These are phyloP conservation scores for Flaveria trinervia DNA, from an alignment of 129 eudicot genomes.

Conservation along the genomic window DNA sequence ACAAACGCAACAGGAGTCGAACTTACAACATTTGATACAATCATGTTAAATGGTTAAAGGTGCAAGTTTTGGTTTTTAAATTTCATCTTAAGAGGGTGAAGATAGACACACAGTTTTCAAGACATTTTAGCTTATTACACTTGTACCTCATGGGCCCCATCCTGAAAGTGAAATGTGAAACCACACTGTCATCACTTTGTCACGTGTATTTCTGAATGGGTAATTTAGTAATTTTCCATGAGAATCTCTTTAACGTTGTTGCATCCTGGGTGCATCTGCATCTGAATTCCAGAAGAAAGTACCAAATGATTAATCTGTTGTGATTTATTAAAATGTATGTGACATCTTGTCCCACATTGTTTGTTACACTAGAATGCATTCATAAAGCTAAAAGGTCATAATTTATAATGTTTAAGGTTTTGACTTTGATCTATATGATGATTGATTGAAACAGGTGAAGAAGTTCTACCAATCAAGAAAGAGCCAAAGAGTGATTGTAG, in stretches of 20 bases:
- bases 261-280: neutral
- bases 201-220: conserved; percentile 27
- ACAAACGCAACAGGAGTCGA: too few relatives aligned
- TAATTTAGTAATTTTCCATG: conserved; percentile 1
- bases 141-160: conserved; percentile 32
- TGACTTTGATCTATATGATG: conserved; percentile 13
- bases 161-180: conserved; percentile 39
- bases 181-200: conserved; percentile 15
- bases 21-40: too few relatives aligned
- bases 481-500: conserved; percentile 47
- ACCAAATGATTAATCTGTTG: neutral
- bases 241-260: neutral
- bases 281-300: neutral
- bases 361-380: neutral
- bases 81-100: neutral
- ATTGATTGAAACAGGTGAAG: conserved; percentile 50
- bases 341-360: neutral
- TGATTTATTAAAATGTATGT: neutral
- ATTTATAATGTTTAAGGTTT: neutral
- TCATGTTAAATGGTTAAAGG: too few relatives aligned
- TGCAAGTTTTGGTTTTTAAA: too few relatives aligned
- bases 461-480: conserved; percentile 73
- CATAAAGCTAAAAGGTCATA: neutral
- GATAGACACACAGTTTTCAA: conserved; percentile 24
- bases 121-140: conserved; percentile 28